Percentiles rank a stretch among this genome's conserved stretches.
Conservation (phyloP, 345 rosid species). For the Euphorbia peplus region DNA sequence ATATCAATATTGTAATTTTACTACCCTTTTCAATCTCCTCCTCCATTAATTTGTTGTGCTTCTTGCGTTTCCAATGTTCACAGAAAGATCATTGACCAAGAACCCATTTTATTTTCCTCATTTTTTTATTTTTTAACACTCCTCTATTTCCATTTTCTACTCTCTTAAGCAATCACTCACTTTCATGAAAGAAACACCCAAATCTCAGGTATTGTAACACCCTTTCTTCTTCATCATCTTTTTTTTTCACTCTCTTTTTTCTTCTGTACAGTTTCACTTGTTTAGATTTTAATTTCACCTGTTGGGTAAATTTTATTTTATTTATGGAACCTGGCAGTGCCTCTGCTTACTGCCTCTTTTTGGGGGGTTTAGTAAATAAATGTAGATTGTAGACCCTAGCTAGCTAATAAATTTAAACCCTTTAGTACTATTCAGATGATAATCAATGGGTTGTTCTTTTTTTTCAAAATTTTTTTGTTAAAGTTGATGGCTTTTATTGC, state of each 20-base stretch:
- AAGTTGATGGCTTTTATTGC: no score
- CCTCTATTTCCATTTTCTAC: no score
- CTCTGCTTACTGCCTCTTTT: not conserved
- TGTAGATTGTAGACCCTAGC: conserved; percentile 1
- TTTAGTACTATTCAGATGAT: no score
- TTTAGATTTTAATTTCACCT: not conserved
- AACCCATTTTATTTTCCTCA: no score
- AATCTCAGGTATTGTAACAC: not conserved
- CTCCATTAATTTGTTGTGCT: conserved; percentile 2
- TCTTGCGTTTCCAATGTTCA: conserved; percentile 18
- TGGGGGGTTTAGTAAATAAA: conserved; percentile 6
- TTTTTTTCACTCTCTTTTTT: not conserved
- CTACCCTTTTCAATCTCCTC: no score
- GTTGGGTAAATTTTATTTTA: no score
- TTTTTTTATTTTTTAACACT: not conserved
- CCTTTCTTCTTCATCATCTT: no score
- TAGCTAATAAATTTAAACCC: not conserved
- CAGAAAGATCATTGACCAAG: conserved; percentile 17
- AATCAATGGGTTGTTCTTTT: not conserved
- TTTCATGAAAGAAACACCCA: not conserved
- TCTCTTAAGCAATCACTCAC: not conserved
- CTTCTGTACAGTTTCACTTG: not conserved
- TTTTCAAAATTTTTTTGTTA: no score
- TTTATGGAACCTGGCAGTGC: conserved; percentile 9
- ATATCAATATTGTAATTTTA: no score